Base-by-base conservation (phyloP, 768 basidiomycete species). In the Gyrodon lividus region DNA sequence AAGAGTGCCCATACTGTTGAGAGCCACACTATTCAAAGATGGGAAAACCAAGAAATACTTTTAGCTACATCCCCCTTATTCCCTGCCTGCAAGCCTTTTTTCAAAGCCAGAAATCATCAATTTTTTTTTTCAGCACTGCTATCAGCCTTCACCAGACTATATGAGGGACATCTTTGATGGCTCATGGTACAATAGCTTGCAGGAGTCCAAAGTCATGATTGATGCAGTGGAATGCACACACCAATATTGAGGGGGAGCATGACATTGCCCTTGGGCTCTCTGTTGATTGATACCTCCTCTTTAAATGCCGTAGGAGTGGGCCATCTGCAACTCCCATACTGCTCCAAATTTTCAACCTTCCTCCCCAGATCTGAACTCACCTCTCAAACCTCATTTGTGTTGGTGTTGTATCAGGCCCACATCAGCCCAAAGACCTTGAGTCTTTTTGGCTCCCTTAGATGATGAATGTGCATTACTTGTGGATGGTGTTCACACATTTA, bases 331-430 rank as follows among this genome's bases (percentile, higher is more conserved):
- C 43, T 9, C 43, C 43, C 14, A 44, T 44, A n/a, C 17, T 44
- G 7, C 24, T 44, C 16, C 43, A 44, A 22, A 44, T 12, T 7
- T 19, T 28, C 43, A 44, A 44, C 16, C 28, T 44, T 6, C 43
- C 43, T 19, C 43, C 43, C 5, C 13, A 28, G 28, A n/a, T 44
- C 9, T n/a, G 6, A 6, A 44, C 43, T 30, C 28, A 31, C 28
- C 43, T 44, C 4, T 9, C 60, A 26, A 52, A 68, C 40, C 48
- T 72, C n/a, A 49, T 72, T 16, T 70, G 70, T 20, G 68, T 60
- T 0, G 28, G 52, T 8, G 40, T 72, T 22, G 63, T 73, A 42
- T 68, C 73, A 14, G 72, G 64, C 6, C 71, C 72, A 0, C 59
- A 69, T 17, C 63, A 68, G 14, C 69, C 64, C 0, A 70, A 70